Conservation (phyloP, 192 early-diverging fungal species). For the Coemansia sp. region DNA sequence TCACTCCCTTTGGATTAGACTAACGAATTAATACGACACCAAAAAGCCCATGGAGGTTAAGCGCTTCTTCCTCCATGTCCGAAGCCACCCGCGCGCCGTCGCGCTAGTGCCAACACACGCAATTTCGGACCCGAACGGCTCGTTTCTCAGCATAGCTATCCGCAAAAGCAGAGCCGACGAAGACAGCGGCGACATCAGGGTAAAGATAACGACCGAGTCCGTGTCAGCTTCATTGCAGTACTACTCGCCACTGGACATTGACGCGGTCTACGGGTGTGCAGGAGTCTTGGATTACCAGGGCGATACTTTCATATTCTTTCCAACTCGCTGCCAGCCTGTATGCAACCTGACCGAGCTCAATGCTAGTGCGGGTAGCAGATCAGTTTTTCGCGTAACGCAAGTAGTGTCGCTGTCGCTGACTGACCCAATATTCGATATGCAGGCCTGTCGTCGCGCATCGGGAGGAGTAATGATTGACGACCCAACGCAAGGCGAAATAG, state of each 20-base stretch:
- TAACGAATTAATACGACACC: not conserved
- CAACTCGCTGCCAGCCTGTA: constrained; percentile 66
- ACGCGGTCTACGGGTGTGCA: constrained; percentile 51
- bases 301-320: constrained; percentile 72
- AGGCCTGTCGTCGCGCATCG: constrained; percentile 38
- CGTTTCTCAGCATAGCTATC: constrained; percentile 26
- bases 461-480: constrained; percentile 44
- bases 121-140: constrained; percentile 42
- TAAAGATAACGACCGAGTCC: constrained; percentile 22
- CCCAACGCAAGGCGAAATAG: constrained; percentile 43
- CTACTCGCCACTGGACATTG: constrained; percentile 46
- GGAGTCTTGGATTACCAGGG: constrained; percentile 53
- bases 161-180: constrained; percentile 8
- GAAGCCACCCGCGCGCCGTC: constrained; percentile 61
- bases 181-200: constrained; percentile 9
- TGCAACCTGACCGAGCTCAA: constrained; percentile 65
- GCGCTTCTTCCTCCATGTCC: constrained; percentile 57
- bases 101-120: constrained; percentile 63
- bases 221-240: constrained; percentile 24
- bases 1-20: not conserved
- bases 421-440: constrained; percentile 70
- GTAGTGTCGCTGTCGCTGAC: constrained; percentile 82
- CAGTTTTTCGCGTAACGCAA: constrained; percentile 66
- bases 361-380: constrained; percentile 39
- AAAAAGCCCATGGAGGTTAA: constrained; percentile 32